These are phyloP conservation scores for Xylariaceae sp. DNA, from an alignment of 2,329 filamentous ascomycete genomes.

Conservation along the genomic window DNA sequence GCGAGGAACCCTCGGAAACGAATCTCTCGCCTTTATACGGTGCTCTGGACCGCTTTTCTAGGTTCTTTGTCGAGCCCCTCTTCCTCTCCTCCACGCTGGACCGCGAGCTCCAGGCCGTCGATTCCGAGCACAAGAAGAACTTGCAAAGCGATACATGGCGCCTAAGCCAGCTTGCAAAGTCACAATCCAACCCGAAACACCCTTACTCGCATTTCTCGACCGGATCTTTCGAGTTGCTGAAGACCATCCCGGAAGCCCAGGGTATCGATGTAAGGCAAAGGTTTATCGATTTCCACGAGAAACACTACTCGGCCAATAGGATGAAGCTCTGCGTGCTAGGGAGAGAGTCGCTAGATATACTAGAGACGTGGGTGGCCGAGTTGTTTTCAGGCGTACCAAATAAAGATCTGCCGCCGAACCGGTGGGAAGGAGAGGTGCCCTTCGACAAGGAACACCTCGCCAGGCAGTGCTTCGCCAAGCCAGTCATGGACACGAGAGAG, in stretches of 20 bases:
- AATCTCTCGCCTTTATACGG: conserved; percentile 64
- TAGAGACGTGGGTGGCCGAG: conserved; percentile 79
- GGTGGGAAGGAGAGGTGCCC: conserved; percentile 48
- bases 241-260: conserved; percentile 70
- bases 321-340: conserved; percentile 91
- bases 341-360: conserved; percentile 71
- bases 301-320: conserved; percentile 85
- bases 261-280: conserved; percentile 83
- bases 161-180: conserved; percentile 80
- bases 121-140: conserved; percentile 98
- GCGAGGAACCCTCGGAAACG: conserved; percentile 47
- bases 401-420: conserved; percentile 64
- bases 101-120: conserved; percentile 79
- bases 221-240: conserved; percentile 79
- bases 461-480: conserved; percentile 79
- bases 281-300: conserved; percentile 87
- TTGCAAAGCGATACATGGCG: conserved; percentile 87
- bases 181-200: conserved; percentile 78
- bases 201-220: conserved; percentile 91
- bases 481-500: conserved; percentile 80
- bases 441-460: conserved; percentile 46
- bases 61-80: conserved; percentile 86
- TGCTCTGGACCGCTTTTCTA: conserved; percentile 83
- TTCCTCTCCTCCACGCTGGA: conserved; percentile 83
- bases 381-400: conserved; percentile 77